Conservation (phyloP, 1,284 basidiomycete species). For the Leccinum proliferum region DNA sequence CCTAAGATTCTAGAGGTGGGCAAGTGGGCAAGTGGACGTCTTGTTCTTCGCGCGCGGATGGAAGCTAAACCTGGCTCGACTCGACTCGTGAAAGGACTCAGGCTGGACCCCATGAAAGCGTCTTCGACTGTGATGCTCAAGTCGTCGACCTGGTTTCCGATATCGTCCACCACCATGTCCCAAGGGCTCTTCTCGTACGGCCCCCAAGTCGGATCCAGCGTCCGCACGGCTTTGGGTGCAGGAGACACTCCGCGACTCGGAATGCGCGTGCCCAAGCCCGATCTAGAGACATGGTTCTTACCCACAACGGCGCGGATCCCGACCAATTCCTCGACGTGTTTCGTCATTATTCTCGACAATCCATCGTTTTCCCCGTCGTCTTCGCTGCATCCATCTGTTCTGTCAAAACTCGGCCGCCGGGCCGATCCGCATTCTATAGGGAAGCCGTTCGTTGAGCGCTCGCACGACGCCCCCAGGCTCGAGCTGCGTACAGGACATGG, state of each 20-base stretch:
- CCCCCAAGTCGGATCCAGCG: constrained; percentile 17
- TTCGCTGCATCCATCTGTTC: not conserved
- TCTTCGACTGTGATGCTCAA: constrained; percentile 13
- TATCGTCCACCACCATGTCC: constrained; percentile 18
- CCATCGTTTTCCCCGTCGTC: constrained; percentile 11
- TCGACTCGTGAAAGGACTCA: constrained; percentile 20
- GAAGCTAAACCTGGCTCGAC: constrained; percentile 12
- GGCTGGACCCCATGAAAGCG: constrained; percentile 20
- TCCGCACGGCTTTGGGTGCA: constrained; percentile 24
- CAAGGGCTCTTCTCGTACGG: constrained; percentile 19
- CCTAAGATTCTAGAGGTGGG: too few species aligned
- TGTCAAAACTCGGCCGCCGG: constrained; percentile 20
- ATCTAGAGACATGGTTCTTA: constrained; percentile 19
- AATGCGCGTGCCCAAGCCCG: constrained; percentile 12
- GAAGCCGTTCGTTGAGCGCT: constrained; percentile 44
- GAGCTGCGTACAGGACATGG: constrained; percentile 45
- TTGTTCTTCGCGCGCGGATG: constrained; percentile 5
- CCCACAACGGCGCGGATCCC: constrained; percentile 35
- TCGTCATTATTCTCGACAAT: constrained; percentile 33
- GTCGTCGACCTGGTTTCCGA: constrained; percentile 2
- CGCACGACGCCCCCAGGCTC: constrained; percentile 34
- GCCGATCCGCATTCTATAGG: constrained; percentile 40
- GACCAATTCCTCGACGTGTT: constrained; percentile 45
- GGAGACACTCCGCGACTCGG: constrained; percentile 13
- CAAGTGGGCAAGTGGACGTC: too few species aligned